Conservation (phyloP, 495 filamentous ascomycete species). For the Aspergillus ostianus region DNA sequence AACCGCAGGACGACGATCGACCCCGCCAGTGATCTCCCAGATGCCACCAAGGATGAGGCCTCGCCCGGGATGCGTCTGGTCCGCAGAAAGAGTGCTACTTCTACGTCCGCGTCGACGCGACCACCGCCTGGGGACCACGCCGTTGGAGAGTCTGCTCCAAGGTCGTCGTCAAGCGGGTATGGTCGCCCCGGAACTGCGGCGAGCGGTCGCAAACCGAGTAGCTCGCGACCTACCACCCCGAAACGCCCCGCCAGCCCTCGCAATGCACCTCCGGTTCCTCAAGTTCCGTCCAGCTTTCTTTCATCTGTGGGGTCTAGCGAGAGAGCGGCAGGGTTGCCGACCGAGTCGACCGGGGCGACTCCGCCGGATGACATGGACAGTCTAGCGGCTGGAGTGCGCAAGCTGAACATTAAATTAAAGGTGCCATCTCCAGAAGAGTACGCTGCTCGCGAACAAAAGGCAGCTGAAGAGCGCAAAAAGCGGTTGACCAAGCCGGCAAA, state of each 20-base stretch:
- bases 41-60: constrained; percentile 35
- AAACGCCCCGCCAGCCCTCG: constrained; percentile 42
- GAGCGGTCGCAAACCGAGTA: constrained; percentile 41
- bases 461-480: constrained; percentile 33
- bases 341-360: not conserved
- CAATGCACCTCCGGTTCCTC: constrained; percentile 46
- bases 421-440: constrained; percentile 70
- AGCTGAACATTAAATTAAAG: constrained; percentile 66
- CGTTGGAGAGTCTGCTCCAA: constrained; percentile 13
- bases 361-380: constrained; percentile 53
- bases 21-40: constrained; percentile 45
- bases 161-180: constrained; percentile 18
- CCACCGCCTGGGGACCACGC: constrained; percentile 12
- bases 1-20: constrained; percentile 67
- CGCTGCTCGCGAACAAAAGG: constrained; percentile 54
- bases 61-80: constrained; percentile 36
- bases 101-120: constrained; percentile 15
- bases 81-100: constrained; percentile 35
- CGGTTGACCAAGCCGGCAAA: constrained; percentile 20
- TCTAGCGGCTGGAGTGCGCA: constrained; percentile 66
- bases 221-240: constrained; percentile 46
- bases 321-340: not conserved
- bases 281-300: constrained; percentile 35
- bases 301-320: constrained; percentile 21
- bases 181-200: constrained; percentile 25